Evolutionary conservation across 225 moss, liverwort and hornwort species (phyloP), one percentile per base, ranked within the genome.

Genomic region (Physcomitrellopsis africana): DNA sequence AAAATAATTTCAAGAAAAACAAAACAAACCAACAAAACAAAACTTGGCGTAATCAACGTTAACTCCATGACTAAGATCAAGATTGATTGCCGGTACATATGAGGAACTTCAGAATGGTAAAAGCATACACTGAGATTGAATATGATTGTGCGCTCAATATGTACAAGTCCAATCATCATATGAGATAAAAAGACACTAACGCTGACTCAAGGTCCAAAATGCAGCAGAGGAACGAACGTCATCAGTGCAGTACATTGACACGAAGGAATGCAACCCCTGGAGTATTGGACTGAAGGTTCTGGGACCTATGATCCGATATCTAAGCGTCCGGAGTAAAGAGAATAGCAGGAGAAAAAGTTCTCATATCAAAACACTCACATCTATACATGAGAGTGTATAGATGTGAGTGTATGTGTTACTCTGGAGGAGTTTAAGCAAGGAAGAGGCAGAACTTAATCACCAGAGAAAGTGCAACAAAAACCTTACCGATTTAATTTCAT

Each of bases 401-500:
- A 37, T 2, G 32, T 37, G 32, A 37, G 32, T 4, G 32, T 37
- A 37, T 37, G 7, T 37, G 32, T 37, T 2, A 37, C 1, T 37
- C 1, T 37, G 32, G 3, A 4, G 32, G 32, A 37, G 32, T 37
- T 2, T 37, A 7, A 37, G 32, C 32, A 7, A 37, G 10, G n/a
- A 69, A 19, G 61, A 62, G 63, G 11, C 22, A 51, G 26, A 1
- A 65, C 29, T 46, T n/a, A 14, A 61, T 47, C 49, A 62, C 45
- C 55, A 57, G 37, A 44, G 18, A 51, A 27, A 10, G 41, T 11
- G 41, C 32, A 7, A 37, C 32, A 54, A 55, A 63, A 46, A 42
- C 8, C 69, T 63, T 79, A 94, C 90, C 70, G 90, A 92, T 84
- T 78, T 85, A 70, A 92, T 77, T 48, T 82, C 92, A n/a, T 92